Evolutionary conservation across 345 rosid species (phyloP), one percentile per base, ranked within the genome.

Genomic region (Punica granatum): DNA sequence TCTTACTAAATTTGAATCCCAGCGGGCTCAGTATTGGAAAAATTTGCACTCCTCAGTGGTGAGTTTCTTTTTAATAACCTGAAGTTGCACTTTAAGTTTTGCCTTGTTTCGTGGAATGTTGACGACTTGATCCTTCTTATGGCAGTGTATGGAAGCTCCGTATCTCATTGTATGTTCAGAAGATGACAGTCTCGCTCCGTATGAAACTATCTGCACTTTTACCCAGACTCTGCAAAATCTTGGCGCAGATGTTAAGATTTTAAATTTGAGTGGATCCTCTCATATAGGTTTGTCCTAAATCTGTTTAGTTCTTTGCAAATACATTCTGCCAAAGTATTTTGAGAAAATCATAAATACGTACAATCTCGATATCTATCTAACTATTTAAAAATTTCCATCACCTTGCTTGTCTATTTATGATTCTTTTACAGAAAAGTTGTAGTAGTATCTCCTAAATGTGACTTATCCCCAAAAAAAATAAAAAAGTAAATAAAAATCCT

Each of bases 1-100:
- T 78, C 86, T 94, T 67, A 94, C 97, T 18, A 85, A 88, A 67
- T 91, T 91, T 71, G 97, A 88, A 41, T 77, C 82, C 53, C 96
- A 91, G 78, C 96, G 92, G 31, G 78, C 81, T 53, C 96, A 89
- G 79, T 94, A 91, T 75, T 91, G 99, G 99, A 88, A 81, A 71
- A 78, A 82, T 33, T 81, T 91, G 56, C 84, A 84, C 79, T 83
- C 91, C 58, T 91, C 99, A 3, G 83, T 79, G 67, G 99, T 94
- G 78, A 86, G 91, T 85, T 69, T 69, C 67, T 66, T 16, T 46
- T 18, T 51, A 19, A 37, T 23, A 23, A 14, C 19, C 48, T 18
- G 0, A 1, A 53, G 32, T 53, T 37, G 21, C 16, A 18, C 21
- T 12, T 26, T 42, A 26, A 14, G 74, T 51, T 44, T 44, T 60